phyloP scores from a whole-genome alignment of 495 filamentous ascomycete genomes.

The Xylaria sp. region DNA sequence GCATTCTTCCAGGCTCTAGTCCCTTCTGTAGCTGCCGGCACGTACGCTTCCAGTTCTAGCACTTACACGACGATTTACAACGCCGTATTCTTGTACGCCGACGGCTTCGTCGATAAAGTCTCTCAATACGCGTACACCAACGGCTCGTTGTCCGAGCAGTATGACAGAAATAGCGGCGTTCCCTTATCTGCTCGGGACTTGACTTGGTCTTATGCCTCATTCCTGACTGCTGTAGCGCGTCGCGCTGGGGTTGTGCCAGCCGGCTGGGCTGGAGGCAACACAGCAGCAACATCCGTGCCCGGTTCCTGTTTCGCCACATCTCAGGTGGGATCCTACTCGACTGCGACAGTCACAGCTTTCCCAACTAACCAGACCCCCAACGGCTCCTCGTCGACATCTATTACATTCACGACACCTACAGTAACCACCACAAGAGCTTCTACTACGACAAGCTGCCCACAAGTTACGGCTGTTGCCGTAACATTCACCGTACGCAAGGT shows the following conservation, averaged over 20 bases:
- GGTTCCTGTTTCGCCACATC: slow-evolving; percentile 58
- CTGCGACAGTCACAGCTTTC: slow-evolving; percentile 62
- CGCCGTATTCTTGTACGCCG: slow-evolving; percentile 67
- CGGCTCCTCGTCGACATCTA: slow-evolving; percentile 33
- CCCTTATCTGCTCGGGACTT: slow-evolving; percentile 65
- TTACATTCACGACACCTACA: slow-evolving; percentile 44
- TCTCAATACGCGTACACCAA: slow-evolving; percentile 54
- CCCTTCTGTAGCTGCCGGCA: slow-evolving; percentile 56
- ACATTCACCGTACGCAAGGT: slow-evolving; percentile 64
- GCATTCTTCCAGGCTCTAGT: slow-evolving; percentile 65
- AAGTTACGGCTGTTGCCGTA: slow-evolving; percentile 58
- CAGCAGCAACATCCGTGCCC: slow-evolving; percentile 56
- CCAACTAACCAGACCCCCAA: slow-evolving; percentile 59
- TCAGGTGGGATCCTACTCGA: slow-evolving; percentile 64
- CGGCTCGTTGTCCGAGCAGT: slow-evolving; percentile 69
- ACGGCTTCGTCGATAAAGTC: slow-evolving; percentile 66
- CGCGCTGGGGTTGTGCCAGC: slow-evolving; percentile 57
- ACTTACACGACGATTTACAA: slow-evolving; percentile 59
- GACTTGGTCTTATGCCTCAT: slow-evolving; percentile 74
- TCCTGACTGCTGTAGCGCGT: slow-evolving; percentile 63
- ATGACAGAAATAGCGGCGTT: slow-evolving; percentile 55
- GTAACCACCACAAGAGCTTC: slow-evolving; percentile 40
- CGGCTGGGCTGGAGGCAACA: slow-evolving; percentile 57
- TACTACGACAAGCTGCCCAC: slow-evolving; percentile 47
- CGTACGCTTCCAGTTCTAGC: slow-evolving; percentile 52